A percentile compares a stretch with the other conserved stretches of the same genome.
Evolutionary conservation across 371 early-diverging fungal species (phyloP).

Genomic region (Polyrhizophydium stewartii): DNA sequence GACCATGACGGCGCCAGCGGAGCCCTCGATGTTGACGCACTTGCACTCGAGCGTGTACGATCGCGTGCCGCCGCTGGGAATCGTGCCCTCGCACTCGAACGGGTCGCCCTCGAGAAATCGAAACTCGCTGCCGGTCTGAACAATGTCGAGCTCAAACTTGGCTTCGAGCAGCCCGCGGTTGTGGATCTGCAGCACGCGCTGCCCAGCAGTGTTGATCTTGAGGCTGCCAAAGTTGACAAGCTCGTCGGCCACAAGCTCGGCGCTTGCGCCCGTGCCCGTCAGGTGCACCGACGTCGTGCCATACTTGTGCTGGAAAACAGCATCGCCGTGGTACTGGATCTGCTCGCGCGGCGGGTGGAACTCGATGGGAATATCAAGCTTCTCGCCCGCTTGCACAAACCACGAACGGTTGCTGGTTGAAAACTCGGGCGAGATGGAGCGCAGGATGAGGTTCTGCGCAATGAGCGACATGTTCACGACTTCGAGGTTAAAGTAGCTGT

Average conservation of each 20-base stretch:
- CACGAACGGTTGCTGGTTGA: conserved; percentile 38
- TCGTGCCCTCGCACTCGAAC: conserved; percentile 37
- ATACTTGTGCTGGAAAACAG: conserved; percentile 42
- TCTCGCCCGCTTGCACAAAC: conserved; percentile 42
- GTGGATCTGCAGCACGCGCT: conserved; percentile 20
- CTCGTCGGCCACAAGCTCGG: conserved; percentile 41
- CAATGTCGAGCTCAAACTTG: conserved; percentile 32
- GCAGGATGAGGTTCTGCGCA: conserved; percentile 43
- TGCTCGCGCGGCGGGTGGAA: conserved; percentile 53
- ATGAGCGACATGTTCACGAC: conserved; percentile 48
- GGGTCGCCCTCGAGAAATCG: conserved; percentile 38
- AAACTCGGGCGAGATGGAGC: conserved; percentile 38
- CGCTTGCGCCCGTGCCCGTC: conserved; percentile 49
- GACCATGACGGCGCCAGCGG: conserved; percentile 11
- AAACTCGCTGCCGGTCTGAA: conserved; percentile 35
- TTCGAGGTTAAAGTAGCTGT: conserved; percentile 18
- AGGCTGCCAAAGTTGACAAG: conserved; percentile 45
- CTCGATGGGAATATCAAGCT: conserved; percentile 43
- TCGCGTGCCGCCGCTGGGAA: conserved; percentile 33
- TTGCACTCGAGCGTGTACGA: conserved; percentile 33
- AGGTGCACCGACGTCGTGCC: conserved; percentile 32
- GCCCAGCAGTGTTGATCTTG: conserved; percentile 31
- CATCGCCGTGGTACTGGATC: conserved; percentile 49
- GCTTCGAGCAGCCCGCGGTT: conserved; percentile 47
- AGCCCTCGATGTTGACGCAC: conserved; percentile 1